A percentile compares a stretch with the other conserved stretches of the same genome.
phyloP scores from a whole-genome alignment of 2,329 filamentous ascomycete genomes.

The Periconia sp. region DNA sequence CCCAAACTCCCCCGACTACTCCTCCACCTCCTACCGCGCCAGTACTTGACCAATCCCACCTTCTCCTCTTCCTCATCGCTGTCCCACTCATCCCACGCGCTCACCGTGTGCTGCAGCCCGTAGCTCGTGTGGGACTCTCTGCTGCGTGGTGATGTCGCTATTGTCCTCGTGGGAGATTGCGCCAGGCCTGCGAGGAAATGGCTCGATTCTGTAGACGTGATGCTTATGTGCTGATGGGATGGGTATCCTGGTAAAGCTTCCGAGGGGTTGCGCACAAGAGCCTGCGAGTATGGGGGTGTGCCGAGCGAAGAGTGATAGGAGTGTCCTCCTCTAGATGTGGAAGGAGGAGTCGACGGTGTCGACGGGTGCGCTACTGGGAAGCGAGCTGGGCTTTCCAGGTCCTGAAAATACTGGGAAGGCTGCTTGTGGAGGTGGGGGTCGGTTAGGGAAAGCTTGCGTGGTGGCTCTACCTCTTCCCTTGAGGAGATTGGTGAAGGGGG shows the following conservation, averaged over 20 bases:
- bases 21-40: constrained; percentile 20
- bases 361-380: constrained; percentile 21
- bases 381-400: constrained; percentile 23
- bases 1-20: constrained; percentile 16
- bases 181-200: constrained; percentile 22
- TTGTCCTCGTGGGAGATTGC: constrained; percentile 11
- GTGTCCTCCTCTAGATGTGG: background rate
- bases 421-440: constrained; percentile 26
- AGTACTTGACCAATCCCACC: constrained; percentile 29
- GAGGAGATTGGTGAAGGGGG: constrained; percentile 7
- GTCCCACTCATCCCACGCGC: constrained; percentile 42
- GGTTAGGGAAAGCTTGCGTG: constrained; percentile 32
- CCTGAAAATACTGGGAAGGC: constrained; percentile 28
- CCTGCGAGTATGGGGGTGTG: background rate
- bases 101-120: constrained; percentile 30
- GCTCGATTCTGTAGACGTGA: constrained; percentile 31
- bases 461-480: constrained; percentile 13
- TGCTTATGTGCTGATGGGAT: constrained; percentile 27
- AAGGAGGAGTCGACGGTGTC: constrained; percentile 8
- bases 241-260: background rate
- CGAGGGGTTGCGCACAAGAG: background rate
- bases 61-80: constrained; percentile 36
- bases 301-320: background rate
- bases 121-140: constrained; percentile 21
- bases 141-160: constrained; percentile 17